A percentile compares a stretch with the other conserved stretches of the same genome.
Evolutionary conservation across 129 eudicot species (phyloP).

Genomic region (Arctium lappa): DNA sequence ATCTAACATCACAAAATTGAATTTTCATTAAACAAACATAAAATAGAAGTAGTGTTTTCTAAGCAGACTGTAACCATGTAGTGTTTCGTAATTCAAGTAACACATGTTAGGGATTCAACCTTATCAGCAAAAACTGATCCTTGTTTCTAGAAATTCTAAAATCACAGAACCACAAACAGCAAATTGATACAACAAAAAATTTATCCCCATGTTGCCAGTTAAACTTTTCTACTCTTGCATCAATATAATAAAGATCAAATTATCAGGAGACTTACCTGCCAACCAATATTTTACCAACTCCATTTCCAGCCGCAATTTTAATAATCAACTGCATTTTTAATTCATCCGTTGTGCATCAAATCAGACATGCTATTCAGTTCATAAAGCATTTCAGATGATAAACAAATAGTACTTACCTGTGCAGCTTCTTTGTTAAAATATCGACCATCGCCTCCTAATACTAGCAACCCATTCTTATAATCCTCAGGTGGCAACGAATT

Average conservation of each 20-base stretch:
- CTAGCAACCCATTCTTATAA: slow-evolving; percentile 71
- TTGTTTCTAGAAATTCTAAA: neutral
- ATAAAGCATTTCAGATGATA: neutral
- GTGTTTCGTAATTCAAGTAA: neutral
- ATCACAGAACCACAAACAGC: neutral
- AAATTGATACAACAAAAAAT: neutral
- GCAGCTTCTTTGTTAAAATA: slow-evolving; percentile 93
- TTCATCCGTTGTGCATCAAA: slow-evolving; percentile 3
- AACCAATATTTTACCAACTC: slow-evolving; percentile 89
- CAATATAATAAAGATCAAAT: neutral
- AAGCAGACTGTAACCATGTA: neutral
- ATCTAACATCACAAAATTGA: neutral
- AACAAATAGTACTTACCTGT: slow-evolving; percentile 48
- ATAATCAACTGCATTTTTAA: slow-evolving; percentile 65
- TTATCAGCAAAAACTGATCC: neutral
- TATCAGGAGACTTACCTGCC: slow-evolving; percentile 71
- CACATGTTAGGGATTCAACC: neutral
- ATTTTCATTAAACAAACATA: neutral
- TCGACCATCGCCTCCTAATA: slow-evolving; percentile 96
- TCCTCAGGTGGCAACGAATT: slow-evolving; percentile 93
- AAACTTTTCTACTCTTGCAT: neutral
- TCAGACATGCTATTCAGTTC: neutral
- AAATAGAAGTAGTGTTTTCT: neutral
- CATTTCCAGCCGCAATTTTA: slow-evolving; percentile 96
- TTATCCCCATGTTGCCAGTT: neutral